A percentile compares a stretch with the other conserved stretches of the same genome.
phyloP scores from a whole-genome alignment of 495 filamentous ascomycete species.

The Xylaria curta region DNA sequence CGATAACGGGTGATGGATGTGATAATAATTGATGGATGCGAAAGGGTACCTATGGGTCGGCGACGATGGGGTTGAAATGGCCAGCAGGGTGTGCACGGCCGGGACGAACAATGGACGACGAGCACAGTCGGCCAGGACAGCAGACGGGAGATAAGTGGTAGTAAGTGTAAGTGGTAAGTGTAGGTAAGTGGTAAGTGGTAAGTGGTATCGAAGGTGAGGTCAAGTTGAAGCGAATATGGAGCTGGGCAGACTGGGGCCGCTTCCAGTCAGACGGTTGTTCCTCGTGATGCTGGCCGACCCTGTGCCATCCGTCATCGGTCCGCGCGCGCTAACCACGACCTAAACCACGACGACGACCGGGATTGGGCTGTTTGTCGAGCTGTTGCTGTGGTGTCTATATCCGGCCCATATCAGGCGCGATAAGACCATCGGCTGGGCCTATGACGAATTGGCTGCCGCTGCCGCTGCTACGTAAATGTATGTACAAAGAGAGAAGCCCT shows the following conservation, averaged over 20 bases:
- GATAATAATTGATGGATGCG: conserved; percentile 12
- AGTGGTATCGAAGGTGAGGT: neutral
- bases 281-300: conserved; percentile 42
- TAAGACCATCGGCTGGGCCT: conserved; percentile 19
- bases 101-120: neutral
- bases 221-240: conserved; percentile 18
- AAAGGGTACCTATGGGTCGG: neutral
- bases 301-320: conserved; percentile 48
- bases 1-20: neutral
- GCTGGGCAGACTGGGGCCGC: conserved; percentile 12
- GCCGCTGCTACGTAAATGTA: neutral
- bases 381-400: neutral
- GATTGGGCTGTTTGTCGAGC: neutral
- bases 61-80: conserved; percentile 1
- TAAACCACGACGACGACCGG: conserved; percentile 2
- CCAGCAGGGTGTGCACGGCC: neutral
- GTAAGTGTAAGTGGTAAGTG: neutral
- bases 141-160: neutral
- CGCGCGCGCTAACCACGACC: conserved; percentile 32
- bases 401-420: conserved; percentile 7
- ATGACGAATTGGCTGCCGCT: conserved; percentile 22
- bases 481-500: neutral
- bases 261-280: conserved; percentile 36
- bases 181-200: neutral
- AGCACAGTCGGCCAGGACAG: neutral